phyloP scores from a whole-genome alignment of 352 stramenopile genomes.

The Globisporangium emineosum region DNA sequence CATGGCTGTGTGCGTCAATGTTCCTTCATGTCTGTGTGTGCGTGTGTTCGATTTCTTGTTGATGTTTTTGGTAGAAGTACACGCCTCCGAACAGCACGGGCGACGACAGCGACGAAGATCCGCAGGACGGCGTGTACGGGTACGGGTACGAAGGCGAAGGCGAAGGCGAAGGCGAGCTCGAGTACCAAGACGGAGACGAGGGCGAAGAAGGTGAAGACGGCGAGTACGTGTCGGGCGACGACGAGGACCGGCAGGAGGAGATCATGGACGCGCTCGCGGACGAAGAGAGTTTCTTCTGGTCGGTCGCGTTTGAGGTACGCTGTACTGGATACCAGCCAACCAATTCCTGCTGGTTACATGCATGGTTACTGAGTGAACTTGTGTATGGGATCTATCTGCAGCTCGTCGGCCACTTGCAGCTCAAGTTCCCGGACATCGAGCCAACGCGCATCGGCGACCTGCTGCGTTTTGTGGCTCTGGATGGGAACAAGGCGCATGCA shows the following conservation, averaged over 20 bases:
- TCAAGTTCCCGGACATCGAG: conserved; percentile 82
- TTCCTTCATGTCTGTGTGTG: neutral
- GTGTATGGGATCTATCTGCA: conserved; percentile 19
- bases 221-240: conserved; percentile 1
- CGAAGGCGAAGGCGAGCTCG: too few species aligned
- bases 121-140: conserved; percentile 6
- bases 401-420: conserved; percentile 76
- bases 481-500: conserved; percentile 70
- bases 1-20: neutral
- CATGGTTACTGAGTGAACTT: neutral
- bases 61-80: conserved; percentile 14
- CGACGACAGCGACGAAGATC: conserved; percentile 11
- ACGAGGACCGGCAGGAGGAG: conserved; percentile 14
- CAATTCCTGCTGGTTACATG: neutral
- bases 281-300: conserved; percentile 87
- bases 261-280: conserved; percentile 40
- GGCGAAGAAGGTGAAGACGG: neutral
- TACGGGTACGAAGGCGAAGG: conserved; percentile 8
- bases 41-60: neutral
- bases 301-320: conserved; percentile 74
- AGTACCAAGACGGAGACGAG: neutral
- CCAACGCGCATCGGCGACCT: conserved; percentile 70
- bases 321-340: neutral
- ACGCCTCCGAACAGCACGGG: conserved; percentile 17
- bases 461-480: conserved; percentile 66